Percentiles rank a stretch among this genome's conserved stretches.
phyloP scores from a whole-genome alignment of 83 land plant species.

The Diphasiastrum complanatum region DNA sequence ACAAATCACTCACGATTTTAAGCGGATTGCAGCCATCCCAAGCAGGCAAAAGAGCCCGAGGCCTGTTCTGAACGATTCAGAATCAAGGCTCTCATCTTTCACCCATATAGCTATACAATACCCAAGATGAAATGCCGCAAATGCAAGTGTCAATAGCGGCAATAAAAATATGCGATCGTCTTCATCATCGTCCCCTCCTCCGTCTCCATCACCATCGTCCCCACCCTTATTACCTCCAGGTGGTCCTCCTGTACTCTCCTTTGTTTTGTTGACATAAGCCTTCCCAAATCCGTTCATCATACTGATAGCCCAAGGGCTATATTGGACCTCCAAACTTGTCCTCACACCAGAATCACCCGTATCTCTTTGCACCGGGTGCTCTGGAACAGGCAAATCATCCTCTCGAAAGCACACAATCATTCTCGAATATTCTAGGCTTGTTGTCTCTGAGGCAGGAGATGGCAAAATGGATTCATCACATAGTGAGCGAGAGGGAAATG shows the following conservation, averaged over 20 bases:
- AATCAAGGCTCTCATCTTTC: constrained; percentile 38
- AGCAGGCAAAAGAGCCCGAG: constrained; percentile 37
- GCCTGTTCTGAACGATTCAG: constrained; percentile 35
- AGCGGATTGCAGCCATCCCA: constrained; percentile 37
- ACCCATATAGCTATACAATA: constrained; percentile 48
- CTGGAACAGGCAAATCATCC: constrained; percentile 33
- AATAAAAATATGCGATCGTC: constrained; percentile 34
- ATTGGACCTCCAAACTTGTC: constrained; percentile 27
- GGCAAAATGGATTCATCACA: not conserved
- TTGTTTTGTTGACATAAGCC: constrained; percentile 5
- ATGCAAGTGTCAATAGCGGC: constrained; percentile 39
- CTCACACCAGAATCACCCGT: constrained; percentile 19
- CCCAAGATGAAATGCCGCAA: constrained; percentile 47
- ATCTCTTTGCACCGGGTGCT: constrained; percentile 24
- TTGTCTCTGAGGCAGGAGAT: constrained; percentile 11
- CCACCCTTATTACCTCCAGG: constrained; percentile 33
- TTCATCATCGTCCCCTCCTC: constrained; percentile 29
- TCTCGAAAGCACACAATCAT: constrained; percentile 31
- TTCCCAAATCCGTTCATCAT: constrained; percentile 39
- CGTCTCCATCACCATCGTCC: constrained; percentile 33
- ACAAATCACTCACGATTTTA: constrained; percentile 36
- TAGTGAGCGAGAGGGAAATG: too few relatives aligned
- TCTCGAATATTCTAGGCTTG: not conserved
- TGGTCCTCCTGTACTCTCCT: constrained; percentile 36
- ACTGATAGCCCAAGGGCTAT: constrained; percentile 37